phyloP scores from a whole-genome alignment of 495 filamentous ascomycete species.

The Penicillium psychrofluorescens region DNA sequence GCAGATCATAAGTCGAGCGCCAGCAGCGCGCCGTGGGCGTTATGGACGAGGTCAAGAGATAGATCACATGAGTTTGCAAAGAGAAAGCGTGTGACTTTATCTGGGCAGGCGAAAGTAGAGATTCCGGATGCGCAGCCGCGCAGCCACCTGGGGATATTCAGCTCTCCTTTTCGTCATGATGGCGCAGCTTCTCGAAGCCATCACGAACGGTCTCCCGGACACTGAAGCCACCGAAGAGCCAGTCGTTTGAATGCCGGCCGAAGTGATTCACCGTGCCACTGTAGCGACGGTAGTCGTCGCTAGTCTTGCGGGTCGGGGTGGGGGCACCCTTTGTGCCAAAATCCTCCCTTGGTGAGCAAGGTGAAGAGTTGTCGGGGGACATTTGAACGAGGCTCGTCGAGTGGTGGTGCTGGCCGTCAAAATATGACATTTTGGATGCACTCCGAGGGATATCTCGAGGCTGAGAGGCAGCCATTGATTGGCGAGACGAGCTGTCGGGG shows the following conservation, averaged over 20 bases:
- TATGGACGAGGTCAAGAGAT: too few relatives aligned
- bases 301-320: constrained; percentile 17
- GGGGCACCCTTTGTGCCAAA: constrained; percentile 10
- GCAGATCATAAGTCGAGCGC: too few relatives aligned
- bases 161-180: constrained; percentile 23
- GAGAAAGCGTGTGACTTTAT: too few relatives aligned
- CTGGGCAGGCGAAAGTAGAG: too few relatives aligned
- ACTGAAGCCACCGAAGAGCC: constrained; percentile 44
- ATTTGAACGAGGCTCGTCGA: constrained; percentile 15
- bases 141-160: constrained; percentile 6
- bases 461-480: constrained; percentile 8
- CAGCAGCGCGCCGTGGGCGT: too few relatives aligned
- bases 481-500: constrained; percentile 3
- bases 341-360: constrained; percentile 11
- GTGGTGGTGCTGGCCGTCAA: constrained; percentile 5
- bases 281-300: constrained; percentile 33
- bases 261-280: constrained; percentile 36
- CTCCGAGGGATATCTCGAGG: constrained; percentile 18
- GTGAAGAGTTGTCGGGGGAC: constrained; percentile 11
- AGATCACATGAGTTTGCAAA: too few relatives aligned
- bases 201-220: constrained; percentile 39
- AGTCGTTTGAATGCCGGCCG: constrained; percentile 44
- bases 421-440: constrained; percentile 9
- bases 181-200: constrained; percentile 42
- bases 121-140: too few relatives aligned